A percentile compares a stretch with the other conserved stretches of the same genome.
These are phyloP conservation scores for Kwoniella botswanensis DNA, from an alignment of 768 basidiomycete genomes.

Conservation along the genomic window DNA sequence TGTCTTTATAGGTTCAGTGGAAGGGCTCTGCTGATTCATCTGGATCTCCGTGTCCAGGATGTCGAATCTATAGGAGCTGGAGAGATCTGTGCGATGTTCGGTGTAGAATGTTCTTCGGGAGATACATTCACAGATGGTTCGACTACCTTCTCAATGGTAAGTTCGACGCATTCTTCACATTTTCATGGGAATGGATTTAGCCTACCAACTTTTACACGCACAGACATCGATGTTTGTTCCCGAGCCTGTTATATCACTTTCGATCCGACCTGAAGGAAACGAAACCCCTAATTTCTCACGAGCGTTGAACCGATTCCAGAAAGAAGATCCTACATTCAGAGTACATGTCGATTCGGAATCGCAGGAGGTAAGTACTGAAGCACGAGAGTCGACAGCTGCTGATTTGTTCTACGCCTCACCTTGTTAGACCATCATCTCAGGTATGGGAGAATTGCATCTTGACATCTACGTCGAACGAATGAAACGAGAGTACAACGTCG, in stretches of 20 bases:
- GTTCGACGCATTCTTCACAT: slow-evolving; percentile 43
- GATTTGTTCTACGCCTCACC: slow-evolving; percentile 10
- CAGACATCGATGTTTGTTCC: slow-evolving; percentile 99
- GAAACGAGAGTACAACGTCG: slow-evolving; percentile 94
- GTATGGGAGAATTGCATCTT: slow-evolving; percentile 98
- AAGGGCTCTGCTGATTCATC: background rate
- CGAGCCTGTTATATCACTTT: slow-evolving; percentile 94
- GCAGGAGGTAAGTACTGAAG: slow-evolving; percentile 72
- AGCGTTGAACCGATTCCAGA: slow-evolving; percentile 95
- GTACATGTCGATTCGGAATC: slow-evolving; percentile 93
- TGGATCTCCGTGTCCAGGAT: slow-evolving; percentile 64
- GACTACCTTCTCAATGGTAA: slow-evolving; percentile 88
- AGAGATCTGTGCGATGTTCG: slow-evolving; percentile 99
- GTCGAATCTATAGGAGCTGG: slow-evolving; percentile 92
- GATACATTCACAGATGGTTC: slow-evolving; percentile 97
- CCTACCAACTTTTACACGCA: too few species aligned
- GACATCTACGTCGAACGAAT: slow-evolving; percentile 99
- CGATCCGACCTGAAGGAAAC: slow-evolving; percentile 86
- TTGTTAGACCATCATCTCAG: slow-evolving; percentile 91
- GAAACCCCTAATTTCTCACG: slow-evolving; percentile 97
- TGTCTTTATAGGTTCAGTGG: background rate
- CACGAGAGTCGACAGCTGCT: background rate
- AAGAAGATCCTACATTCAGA: slow-evolving; percentile 98
- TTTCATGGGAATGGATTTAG: too few species aligned
- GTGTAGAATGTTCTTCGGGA: slow-evolving; percentile 95